These are phyloP conservation scores for Emergomyces orientalis DNA, from an alignment of 2,329 filamentous ascomycete genomes.

Conservation along the genomic window DNA sequence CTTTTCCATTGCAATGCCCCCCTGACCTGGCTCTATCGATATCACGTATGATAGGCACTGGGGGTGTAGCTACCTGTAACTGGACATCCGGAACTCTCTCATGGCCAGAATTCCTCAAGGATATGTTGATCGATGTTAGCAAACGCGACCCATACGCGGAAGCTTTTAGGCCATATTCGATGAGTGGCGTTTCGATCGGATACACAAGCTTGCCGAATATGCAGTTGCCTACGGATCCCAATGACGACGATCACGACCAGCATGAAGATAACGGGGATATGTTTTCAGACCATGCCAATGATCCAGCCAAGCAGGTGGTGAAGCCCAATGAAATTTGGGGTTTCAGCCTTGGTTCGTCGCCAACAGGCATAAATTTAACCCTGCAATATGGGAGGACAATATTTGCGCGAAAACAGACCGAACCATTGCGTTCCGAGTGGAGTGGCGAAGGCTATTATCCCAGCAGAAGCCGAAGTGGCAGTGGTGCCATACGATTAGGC, in stretches of 20 bases:
- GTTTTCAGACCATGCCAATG: slow-evolving; percentile 13
- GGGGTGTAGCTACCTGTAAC: slow-evolving; percentile 25
- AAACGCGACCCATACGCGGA: background rate
- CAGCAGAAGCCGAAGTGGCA: slow-evolving; percentile 20
- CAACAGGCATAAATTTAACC: slow-evolving; percentile 20
- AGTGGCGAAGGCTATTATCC: slow-evolving; percentile 33
- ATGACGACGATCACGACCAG: slow-evolving; percentile 13
- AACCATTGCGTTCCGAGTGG: slow-evolving; percentile 32
- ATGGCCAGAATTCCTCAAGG: slow-evolving; percentile 26
- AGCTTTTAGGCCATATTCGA: background rate
- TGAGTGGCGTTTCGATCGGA: slow-evolving; percentile 2
- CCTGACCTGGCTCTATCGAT: slow-evolving; percentile 28
- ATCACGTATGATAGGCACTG: slow-evolving; percentile 24
- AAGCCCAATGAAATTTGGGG: slow-evolving; percentile 28
- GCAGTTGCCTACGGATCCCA: background rate
- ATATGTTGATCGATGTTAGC: slow-evolving; percentile 14
- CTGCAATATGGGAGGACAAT: slow-evolving; percentile 31
- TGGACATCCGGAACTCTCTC: slow-evolving; percentile 31
- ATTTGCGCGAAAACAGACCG: slow-evolving; percentile 27
- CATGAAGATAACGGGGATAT: slow-evolving; percentile 22
- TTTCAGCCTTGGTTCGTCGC: slow-evolving; percentile 24
- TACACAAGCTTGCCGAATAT: slow-evolving; percentile 1
- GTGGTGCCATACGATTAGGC: slow-evolving; percentile 29
- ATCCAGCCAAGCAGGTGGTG: slow-evolving; percentile 14
- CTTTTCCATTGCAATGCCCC: slow-evolving; percentile 21